Percentiles rank a stretch among this genome's conserved stretches.
phyloP scores from a whole-genome alignment of 345 rosid genomes.

The Boechera stricta region DNA sequence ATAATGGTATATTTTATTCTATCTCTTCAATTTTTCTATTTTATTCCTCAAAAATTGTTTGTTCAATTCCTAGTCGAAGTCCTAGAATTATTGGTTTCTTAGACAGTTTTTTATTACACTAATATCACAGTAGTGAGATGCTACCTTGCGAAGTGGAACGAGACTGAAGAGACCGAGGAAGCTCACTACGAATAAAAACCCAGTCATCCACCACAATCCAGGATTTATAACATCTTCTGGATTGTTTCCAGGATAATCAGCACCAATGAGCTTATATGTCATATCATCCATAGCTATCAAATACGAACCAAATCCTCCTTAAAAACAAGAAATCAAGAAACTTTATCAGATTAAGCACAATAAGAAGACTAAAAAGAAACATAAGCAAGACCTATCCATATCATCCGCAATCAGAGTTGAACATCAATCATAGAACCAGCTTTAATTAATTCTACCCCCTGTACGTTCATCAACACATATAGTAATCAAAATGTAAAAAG shows the following conservation, averaged over 20 bases:
- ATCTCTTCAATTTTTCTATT: too few relatives aligned
- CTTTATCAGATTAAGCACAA: not conserved
- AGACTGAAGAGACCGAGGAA: conserved; percentile 84
- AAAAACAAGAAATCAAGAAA: not conserved
- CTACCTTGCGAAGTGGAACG: conserved; percentile 82
- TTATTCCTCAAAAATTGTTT: too few relatives aligned
- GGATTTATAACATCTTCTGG: conserved; percentile 72
- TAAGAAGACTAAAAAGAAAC: not conserved
- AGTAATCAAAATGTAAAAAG: not conserved
- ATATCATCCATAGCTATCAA: conserved; percentile 76
- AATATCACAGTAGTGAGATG: not conserved
- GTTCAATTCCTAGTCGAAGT: too few relatives aligned
- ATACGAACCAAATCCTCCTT: conserved; percentile 86
- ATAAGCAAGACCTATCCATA: too few relatives aligned
- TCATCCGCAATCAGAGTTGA: too few relatives aligned
- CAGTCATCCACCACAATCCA: conserved; percentile 85
- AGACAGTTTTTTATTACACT: not conserved
- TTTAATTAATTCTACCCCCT: too few relatives aligned
- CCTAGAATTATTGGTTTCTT: too few relatives aligned
- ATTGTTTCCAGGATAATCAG: conserved; percentile 78
- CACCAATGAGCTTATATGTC: conserved; percentile 75
- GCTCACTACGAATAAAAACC: conserved; percentile 76
- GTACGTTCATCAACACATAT: too few relatives aligned
- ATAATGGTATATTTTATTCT: too few relatives aligned
- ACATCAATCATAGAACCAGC: not conserved